Conservation (phyloP, 495 filamentous ascomycete species). For the Cryomyces minteri region DNA sequence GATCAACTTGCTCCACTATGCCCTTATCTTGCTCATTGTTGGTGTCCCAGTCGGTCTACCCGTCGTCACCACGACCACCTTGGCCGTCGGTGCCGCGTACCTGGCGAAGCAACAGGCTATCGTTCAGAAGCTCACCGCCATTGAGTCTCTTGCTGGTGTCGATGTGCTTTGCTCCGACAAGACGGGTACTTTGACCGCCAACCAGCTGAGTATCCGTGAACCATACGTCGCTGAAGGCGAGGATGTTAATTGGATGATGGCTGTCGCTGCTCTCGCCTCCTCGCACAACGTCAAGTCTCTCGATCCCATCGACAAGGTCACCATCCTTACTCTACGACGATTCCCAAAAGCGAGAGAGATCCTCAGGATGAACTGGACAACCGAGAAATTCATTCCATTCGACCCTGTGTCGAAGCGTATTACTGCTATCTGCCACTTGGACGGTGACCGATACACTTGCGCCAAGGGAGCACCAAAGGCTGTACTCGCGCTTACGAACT, state of each 20-base stretch:
- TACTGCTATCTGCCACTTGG: slow-evolving; percentile 43
- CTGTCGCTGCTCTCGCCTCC: slow-evolving; percentile 53
- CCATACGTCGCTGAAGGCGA: slow-evolving; percentile 57
- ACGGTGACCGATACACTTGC: slow-evolving; percentile 47
- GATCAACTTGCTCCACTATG: slow-evolving; percentile 41
- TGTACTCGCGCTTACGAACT: slow-evolving; percentile 45
- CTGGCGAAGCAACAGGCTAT: slow-evolving; percentile 58
- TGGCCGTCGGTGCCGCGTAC: slow-evolving; percentile 59
- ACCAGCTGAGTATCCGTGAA: slow-evolving; percentile 58
- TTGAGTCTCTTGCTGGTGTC: slow-evolving; percentile 60
- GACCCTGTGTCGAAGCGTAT: slow-evolving; percentile 67
- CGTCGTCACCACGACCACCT: slow-evolving; percentile 55
- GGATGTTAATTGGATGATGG: slow-evolving; percentile 70
- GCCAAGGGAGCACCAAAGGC: slow-evolving; percentile 64
- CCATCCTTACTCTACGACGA: slow-evolving; percentile 51
- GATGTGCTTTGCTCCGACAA: slow-evolving; percentile 63
- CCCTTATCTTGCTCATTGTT: slow-evolving; percentile 49
- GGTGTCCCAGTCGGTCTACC: slow-evolving; percentile 63
- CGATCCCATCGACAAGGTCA: slow-evolving; percentile 63
- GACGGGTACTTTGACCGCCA: slow-evolving; percentile 50
- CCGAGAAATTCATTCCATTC: slow-evolving; percentile 60
- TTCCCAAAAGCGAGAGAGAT: slow-evolving; percentile 59
- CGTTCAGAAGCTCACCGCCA: slow-evolving; percentile 59
- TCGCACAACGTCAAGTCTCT: slow-evolving; percentile 64
- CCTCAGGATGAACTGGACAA: slow-evolving; percentile 50